These are phyloP conservation scores for Takashimella koratensis DNA, from an alignment of 1,284 basidiomycete genomes.

Conservation along the genomic window DNA sequence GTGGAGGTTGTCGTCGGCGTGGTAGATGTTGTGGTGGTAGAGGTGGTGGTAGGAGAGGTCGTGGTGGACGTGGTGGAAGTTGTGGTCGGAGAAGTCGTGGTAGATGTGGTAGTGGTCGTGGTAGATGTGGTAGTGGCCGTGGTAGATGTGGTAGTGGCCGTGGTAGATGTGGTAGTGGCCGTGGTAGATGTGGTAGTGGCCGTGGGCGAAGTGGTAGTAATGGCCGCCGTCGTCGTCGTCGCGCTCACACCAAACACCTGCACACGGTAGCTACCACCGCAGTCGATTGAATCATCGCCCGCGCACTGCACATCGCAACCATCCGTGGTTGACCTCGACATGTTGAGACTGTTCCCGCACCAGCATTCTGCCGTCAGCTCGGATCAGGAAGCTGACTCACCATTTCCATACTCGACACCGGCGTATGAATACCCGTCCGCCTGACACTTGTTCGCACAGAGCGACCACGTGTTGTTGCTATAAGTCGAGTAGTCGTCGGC, in stretches of 20 bases:
- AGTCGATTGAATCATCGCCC: background rate
- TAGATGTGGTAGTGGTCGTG: background rate
- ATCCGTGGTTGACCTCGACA: background rate
- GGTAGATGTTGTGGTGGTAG: background rate
- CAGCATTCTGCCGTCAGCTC: background rate
- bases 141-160: background rate
- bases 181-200: background rate
- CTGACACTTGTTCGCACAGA: background rate
- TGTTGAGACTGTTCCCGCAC: background rate
- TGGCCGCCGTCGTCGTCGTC: background rate
- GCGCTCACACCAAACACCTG: background rate
- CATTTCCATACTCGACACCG: background rate
- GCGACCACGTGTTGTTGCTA: background rate
- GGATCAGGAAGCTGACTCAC: background rate
- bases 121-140: background rate
- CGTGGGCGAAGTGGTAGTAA: background rate
- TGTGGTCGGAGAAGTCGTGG: background rate
- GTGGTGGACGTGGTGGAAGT: background rate
- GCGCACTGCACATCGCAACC: background rate
- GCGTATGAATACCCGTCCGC: background rate
- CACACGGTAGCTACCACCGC: background rate
- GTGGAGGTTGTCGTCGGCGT: background rate
- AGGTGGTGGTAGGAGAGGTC: background rate
- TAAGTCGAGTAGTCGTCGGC: background rate
- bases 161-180: background rate